Percentiles rank a stretch among this genome's conserved stretches.
Evolutionary conservation across 768 basidiomycete species (phyloP).

Genomic region (Auriscalpium vulgare): DNA sequence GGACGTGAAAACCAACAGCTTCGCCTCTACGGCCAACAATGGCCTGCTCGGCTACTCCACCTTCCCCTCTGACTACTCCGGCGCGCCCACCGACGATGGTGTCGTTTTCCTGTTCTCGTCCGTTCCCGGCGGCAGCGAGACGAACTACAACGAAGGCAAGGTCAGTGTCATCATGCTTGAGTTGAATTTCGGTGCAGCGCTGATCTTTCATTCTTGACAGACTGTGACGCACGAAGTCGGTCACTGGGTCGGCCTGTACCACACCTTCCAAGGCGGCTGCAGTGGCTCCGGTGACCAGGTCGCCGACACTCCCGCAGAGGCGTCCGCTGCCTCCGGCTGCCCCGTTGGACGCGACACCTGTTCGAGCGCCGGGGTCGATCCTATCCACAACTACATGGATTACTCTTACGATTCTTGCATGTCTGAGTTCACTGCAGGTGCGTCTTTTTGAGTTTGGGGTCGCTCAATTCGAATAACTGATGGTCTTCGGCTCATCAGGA

Average conservation of each 20-base stretch:
- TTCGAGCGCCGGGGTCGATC: conserved; percentile 26
- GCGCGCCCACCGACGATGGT: conserved; percentile 39
- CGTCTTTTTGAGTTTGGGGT: too few species aligned
- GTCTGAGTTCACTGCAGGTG: conserved; percentile 39
- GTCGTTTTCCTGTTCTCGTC: conserved; percentile 29
- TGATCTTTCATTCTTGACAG: conserved; percentile 8
- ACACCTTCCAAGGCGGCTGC: conserved; percentile 51
- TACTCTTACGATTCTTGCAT: conserved; percentile 40
- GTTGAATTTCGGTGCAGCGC: background rate
- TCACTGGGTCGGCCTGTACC: conserved; percentile 55
- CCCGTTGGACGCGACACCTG: conserved; percentile 24
- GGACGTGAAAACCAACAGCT: conserved; percentile 16
- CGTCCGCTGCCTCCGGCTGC: conserved; percentile 32
- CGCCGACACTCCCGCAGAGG: conserved; percentile 40
- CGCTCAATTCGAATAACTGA: too few species aligned
- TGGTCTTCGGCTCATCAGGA: background rate
- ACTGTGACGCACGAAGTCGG: conserved; percentile 51
- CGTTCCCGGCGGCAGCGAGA: conserved; percentile 32
- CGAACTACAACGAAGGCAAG: conserved; percentile 30
- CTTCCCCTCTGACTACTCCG: conserved; percentile 37
- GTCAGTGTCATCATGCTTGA: conserved; percentile 3
- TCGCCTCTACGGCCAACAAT: conserved; percentile 28
- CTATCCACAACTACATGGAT: conserved; percentile 23
- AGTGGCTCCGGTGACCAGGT: conserved; percentile 32
- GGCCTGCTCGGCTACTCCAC: conserved; percentile 49